Percentiles rank a stretch among this genome's conserved stretches.
These are phyloP conservation scores for Marasmius sp. DNA, from an alignment of 1,284 basidiomycete species.

Conservation along the genomic window DNA sequence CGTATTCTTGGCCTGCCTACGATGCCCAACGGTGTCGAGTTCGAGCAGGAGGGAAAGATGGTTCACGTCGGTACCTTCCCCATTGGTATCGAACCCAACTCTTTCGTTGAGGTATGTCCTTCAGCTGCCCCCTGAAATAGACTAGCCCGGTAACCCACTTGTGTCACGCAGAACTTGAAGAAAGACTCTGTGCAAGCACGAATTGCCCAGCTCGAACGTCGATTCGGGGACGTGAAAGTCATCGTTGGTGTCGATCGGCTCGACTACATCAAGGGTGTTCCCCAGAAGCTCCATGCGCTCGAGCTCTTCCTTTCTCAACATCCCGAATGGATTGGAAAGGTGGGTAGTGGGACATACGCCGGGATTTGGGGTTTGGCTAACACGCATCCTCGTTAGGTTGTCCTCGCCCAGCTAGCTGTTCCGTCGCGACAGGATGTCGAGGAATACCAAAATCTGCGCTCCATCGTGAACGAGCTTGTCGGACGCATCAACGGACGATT, in stretches of 20 bases:
- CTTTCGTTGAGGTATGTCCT: conserved; percentile 76
- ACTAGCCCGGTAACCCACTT: conserved; percentile 3
- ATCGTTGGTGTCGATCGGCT: conserved; percentile 98
- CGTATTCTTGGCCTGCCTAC: conserved; percentile 95
- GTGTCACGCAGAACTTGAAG: conserved; percentile 61
- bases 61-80: conserved; percentile 98
- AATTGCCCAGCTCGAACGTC: conserved; percentile 79
- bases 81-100: conserved; percentile 94
- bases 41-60: conserved; percentile 77
- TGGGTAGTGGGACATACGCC: conserved; percentile 23
- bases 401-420: conserved; percentile 94
- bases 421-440: conserved; percentile 98
- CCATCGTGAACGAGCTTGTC: conserved; percentile 96
- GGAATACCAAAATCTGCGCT: conserved; percentile 96
- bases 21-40: conserved; percentile 97
- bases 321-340: conserved; percentile 99
- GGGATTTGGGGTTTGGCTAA: background rate
- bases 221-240: conserved; percentile 94
- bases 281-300: conserved; percentile 95
- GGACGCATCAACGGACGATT: conserved; percentile 98
- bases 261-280: conserved; percentile 99
- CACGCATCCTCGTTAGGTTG: conserved; percentile 55
- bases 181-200: conserved; percentile 80
- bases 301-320: conserved; percentile 97
- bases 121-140: background rate